A percentile compares a stretch with the other conserved stretches of the same genome.
phyloP scores from a whole-genome alignment of 2,329 filamentous ascomycete species.

The Trichoderma gracile region DNA sequence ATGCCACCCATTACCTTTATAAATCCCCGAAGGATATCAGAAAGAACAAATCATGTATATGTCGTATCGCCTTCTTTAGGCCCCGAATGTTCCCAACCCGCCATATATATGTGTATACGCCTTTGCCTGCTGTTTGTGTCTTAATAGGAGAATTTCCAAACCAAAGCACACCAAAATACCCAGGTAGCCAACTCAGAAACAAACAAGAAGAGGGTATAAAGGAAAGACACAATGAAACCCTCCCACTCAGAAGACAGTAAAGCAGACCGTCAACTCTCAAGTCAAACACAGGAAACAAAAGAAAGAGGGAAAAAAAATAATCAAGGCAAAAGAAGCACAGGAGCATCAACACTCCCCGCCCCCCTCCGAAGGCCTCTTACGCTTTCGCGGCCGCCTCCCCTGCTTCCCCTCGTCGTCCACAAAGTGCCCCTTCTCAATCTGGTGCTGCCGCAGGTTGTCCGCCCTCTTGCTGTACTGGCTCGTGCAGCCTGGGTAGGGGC shows the following conservation, averaged over 20 bases:
- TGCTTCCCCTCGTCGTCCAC: conserved; percentile 45
- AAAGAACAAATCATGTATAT: not conserved
- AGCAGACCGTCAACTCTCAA: not conserved
- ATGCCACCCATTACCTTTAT: not conserved
- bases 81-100: not conserved
- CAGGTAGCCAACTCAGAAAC: not conserved
- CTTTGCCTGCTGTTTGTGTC: conserved; percentile 3
- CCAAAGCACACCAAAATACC: not conserved
- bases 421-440: conserved; percentile 58
- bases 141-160: not conserved
- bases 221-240: not conserved
- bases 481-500: conserved; percentile 54
- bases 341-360: not conserved
- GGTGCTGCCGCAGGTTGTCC: conserved; percentile 58
- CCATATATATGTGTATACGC: not conserved
- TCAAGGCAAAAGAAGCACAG: not conserved
- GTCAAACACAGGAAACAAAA: no score
- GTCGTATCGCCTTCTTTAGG: not conserved
- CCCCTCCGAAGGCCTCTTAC: conserved; percentile 37
- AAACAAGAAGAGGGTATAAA: not conserved
- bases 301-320: no score
- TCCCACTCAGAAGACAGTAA: not conserved
- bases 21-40: not conserved
- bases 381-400: conserved; percentile 46
- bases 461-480: conserved; percentile 58